Evolutionary conservation across 345 rosid genomes (phyloP).

Genomic region (Salix dunnii): DNA sequence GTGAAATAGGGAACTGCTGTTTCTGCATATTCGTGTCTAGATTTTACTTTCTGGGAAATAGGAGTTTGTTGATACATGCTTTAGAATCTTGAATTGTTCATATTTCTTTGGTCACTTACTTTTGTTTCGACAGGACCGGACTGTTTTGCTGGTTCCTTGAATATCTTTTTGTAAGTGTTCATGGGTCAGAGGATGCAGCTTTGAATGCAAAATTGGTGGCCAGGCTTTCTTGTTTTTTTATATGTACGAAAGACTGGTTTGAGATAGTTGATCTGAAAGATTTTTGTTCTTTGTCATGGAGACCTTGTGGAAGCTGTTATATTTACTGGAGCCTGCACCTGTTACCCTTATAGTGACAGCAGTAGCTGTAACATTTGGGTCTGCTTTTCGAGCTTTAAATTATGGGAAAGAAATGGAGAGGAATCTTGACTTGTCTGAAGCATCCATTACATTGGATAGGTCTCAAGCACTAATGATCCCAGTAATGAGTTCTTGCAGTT

Average conservation of each 20-base stretch:
- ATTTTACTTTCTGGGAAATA: background rate
- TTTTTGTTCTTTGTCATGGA: slow-evolving; percentile 42
- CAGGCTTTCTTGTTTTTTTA: background rate
- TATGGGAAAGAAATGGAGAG: slow-evolving; percentile 94
- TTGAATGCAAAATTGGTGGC: slow-evolving; percentile 13
- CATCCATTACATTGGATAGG: slow-evolving; percentile 76
- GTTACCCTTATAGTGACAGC: slow-evolving; percentile 78
- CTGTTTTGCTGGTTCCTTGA: slow-evolving; percentile 40
- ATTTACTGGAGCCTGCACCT: slow-evolving; percentile 88
- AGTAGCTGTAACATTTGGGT: slow-evolving; percentile 79
- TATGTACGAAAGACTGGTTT: slow-evolving; percentile 10
- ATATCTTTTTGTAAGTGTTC: slow-evolving; percentile 21
- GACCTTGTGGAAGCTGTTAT: slow-evolving; percentile 75
- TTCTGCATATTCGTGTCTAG: background rate
- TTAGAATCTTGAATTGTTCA: background rate
- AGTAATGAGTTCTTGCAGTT: slow-evolving; percentile 92
- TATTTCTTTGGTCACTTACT: background rate
- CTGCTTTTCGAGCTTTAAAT: slow-evolving; percentile 93
- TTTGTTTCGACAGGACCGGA: background rate
- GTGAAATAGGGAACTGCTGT: background rate
- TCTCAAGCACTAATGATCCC: slow-evolving; percentile 97
- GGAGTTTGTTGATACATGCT: background rate
- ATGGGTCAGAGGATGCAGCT: slow-evolving; percentile 29
- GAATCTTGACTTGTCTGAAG: slow-evolving; percentile 77
- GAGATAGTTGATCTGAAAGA: slow-evolving; percentile 14